Base-by-base conservation (phyloP, 2,329 filamentous ascomycete genomes). In the Fusarium tuaranense region DNA sequence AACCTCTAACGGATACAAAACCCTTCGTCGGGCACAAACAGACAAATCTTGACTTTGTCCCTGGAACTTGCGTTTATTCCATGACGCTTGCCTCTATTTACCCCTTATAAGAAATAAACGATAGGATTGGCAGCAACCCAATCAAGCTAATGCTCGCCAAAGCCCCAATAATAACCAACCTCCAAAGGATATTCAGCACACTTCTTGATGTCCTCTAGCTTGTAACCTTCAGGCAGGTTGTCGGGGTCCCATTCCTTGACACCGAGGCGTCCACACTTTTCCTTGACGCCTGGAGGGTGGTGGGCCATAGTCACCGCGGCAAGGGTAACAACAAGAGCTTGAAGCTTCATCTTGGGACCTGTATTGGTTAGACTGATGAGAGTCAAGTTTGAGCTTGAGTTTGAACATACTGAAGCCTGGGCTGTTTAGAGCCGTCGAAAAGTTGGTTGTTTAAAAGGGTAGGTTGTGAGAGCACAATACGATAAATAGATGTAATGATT, bases 241-340 rank as follows among this genome's bases (percentile, higher is more conserved):
- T 65, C 46, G 0, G 72, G 72, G 2, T 75, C 72, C 72, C 72
- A 75, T 13, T 57, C 66, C 72, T 73, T 75, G 6, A 60, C 44
- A 12, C 66, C 55, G 38, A 75, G 69, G 14, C 69, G 72, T 1
- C 72, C 72, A 20, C 72, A 75, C 3, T 57, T 60, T 30, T 73
- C 59, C 22, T 65, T 59, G 20, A 67, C 66, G 1, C 48, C 32
- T 2, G 72, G 72, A 12, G 61, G 63, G 7, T 27, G 20, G 58
- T 30, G 36, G 12, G 58, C 38, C 22, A 60, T 38, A 5, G 25
- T 36, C 20, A 41, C 4, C 4, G 16, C 20, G 7, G 25, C 18
- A 41, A 41, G 38, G 10, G 38, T 16, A 41, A 18, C 25, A 20
- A 60, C 16, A 25, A 60, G 58, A 22, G 1, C 14, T 14, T 44